phyloP scores from a whole-genome alignment of 2,329 filamentous ascomycete genomes.

The Orbilia brochopaga region DNA sequence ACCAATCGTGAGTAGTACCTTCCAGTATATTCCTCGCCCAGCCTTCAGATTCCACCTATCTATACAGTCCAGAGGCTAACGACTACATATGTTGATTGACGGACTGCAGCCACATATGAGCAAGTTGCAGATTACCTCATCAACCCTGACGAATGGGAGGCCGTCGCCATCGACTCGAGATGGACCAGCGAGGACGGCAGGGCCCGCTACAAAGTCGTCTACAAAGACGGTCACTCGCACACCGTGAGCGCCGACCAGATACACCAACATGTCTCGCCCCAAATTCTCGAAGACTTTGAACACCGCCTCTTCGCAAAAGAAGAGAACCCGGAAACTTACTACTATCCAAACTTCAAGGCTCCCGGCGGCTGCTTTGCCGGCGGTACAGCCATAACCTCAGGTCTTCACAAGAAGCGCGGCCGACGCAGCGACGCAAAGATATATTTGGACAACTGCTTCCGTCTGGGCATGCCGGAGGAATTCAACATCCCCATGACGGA shows the following conservation, averaged over 20 bases:
- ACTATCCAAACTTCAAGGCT: conserved; percentile 34
- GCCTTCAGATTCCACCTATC: neutral
- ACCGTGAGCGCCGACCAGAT: conserved; percentile 25
- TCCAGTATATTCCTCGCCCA: neutral
- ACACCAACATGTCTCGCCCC: conserved; percentile 13
- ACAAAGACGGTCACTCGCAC: conserved; percentile 38
- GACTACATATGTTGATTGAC: neutral
- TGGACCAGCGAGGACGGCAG: conserved; percentile 34
- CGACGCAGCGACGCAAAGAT: conserved; percentile 35
- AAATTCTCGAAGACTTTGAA: conserved; percentile 44
- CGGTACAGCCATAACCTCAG: conserved; percentile 39
- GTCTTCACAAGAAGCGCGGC: conserved; percentile 21
- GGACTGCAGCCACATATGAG: conserved; percentile 25
- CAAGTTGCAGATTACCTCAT: conserved; percentile 33
- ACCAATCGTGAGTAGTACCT: conserved; percentile 24
- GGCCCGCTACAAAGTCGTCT: conserved; percentile 30
- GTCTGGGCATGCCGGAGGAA: conserved; percentile 38
- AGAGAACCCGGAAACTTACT: conserved; percentile 48
- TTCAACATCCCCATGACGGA: conserved; percentile 37
- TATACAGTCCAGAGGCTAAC: neutral
- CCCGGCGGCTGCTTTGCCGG: conserved; percentile 43
- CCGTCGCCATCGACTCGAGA: conserved; percentile 31
- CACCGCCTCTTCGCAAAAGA: conserved; percentile 31
- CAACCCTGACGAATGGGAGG: conserved; percentile 47
- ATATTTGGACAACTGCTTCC: conserved; percentile 24